phyloP scores from a whole-genome alignment of 2,329 filamentous ascomycete genomes.

The Paracorniculantispora psalliotae region DNA sequence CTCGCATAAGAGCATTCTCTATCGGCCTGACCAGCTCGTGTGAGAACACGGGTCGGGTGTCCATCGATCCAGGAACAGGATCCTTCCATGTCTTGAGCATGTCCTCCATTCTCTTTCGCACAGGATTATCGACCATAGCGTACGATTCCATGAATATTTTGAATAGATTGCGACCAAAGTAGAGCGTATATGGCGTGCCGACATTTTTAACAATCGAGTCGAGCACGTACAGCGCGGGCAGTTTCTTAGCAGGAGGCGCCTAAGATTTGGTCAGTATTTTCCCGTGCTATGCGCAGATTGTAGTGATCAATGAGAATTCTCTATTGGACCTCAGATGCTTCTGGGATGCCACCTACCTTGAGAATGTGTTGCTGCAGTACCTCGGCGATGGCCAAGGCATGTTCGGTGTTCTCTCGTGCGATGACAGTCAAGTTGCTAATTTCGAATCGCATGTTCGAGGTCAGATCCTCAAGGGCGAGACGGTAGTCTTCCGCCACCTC shows the following conservation, averaged over 20 bases:
- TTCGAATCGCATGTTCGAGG: constrained; percentile 85
- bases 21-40: constrained; percentile 83
- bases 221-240: constrained; percentile 94
- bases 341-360: constrained; percentile 63
- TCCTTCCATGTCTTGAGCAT: constrained; percentile 99
- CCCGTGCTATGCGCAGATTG: neutral
- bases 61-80: constrained; percentile 87
- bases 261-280: constrained; percentile 44
- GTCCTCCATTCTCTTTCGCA: constrained; percentile 89
- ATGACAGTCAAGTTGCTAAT: constrained; percentile 97
- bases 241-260: constrained; percentile 82
- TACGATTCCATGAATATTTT: constrained; percentile 97
- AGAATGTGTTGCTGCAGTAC: constrained; percentile 90
- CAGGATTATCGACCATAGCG: constrained; percentile 75
- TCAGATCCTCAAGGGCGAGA: constrained; percentile 86
- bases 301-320: constrained; percentile 2
- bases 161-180: constrained; percentile 87
- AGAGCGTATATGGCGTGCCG: constrained; percentile 93
- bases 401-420: constrained; percentile 93
- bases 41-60: constrained; percentile 87
- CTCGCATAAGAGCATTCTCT: constrained; percentile 89
- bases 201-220: constrained; percentile 99
- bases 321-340: neutral
- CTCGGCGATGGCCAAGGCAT: constrained; percentile 87
- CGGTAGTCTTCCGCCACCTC: constrained; percentile 95